These are phyloP conservation scores for Mucor indicus DNA, from an alignment of 371 early-diverging fungal species.

Conservation along the genomic window DNA sequence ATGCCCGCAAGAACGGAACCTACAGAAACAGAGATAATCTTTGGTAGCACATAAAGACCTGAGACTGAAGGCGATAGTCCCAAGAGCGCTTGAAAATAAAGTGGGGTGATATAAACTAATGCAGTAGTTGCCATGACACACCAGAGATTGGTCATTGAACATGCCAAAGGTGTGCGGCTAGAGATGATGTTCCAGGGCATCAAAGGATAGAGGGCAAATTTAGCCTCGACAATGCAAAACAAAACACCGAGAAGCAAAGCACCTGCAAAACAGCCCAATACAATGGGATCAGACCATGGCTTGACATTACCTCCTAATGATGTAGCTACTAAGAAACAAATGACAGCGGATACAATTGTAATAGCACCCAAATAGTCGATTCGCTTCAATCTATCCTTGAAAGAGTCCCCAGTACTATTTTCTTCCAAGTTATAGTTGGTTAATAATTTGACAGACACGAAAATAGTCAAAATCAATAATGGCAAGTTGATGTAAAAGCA, in stretches of 20 bases:
- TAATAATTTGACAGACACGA: constrained; percentile 16
- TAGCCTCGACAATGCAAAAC: constrained; percentile 58
- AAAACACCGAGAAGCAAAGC: constrained; percentile 35
- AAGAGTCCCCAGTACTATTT: constrained; percentile 7
- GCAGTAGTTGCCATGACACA: constrained; percentile 26
- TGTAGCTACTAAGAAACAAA: constrained; percentile 54
- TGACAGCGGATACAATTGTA: constrained; percentile 45
- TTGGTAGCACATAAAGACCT: constrained; percentile 42
- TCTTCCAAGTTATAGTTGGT: constrained; percentile 37
- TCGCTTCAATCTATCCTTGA: constrained; percentile 34
- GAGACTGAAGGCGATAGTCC: constrained; percentile 38
- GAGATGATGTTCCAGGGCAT: constrained; percentile 42
- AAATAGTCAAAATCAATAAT: constrained; percentile 46
- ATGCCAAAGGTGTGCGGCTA: constrained; percentile 23
- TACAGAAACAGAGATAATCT: constrained; percentile 25
- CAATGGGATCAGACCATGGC: constrained; percentile 56
- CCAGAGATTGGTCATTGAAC: constrained; percentile 26
- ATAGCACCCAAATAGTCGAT: constrained; percentile 63
- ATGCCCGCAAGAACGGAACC: constrained; percentile 40
- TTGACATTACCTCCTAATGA: constrained; percentile 59
- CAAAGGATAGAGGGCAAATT: constrained; percentile 59
- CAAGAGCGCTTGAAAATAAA: constrained; percentile 34
- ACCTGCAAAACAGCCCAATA: constrained; percentile 47
- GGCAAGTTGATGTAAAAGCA: constrained; percentile 82
- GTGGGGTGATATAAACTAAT: constrained; percentile 21